Percentiles rank a stretch among this genome's conserved stretches.
phyloP scores from a whole-genome alignment of 2,329 filamentous ascomycete species.

The Colletotrichum scovillei region DNA sequence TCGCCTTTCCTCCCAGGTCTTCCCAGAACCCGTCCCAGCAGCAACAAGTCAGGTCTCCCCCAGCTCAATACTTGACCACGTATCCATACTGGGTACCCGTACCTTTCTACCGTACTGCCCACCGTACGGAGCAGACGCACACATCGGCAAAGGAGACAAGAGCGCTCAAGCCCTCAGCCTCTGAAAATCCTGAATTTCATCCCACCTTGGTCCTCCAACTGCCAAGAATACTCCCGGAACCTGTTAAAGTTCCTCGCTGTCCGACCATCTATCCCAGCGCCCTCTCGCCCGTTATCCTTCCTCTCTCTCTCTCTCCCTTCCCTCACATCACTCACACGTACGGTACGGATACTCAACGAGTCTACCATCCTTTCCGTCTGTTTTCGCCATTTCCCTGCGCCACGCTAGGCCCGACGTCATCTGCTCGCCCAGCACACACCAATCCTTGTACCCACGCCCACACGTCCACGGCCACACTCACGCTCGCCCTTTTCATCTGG shows the following conservation, averaged over 20 bases:
- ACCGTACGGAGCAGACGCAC: not conserved
- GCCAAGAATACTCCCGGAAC: conserved; percentile 34
- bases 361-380: not conserved
- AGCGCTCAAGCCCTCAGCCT: conserved; percentile 31
- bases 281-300: conserved; percentile 8
- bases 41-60: conserved; percentile 11
- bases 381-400: conserved; percentile 32
- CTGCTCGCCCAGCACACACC: conserved; percentile 23
- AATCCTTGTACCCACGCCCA: conserved; percentile 11
- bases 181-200: conserved; percentile 31
- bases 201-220: conserved; percentile 29
- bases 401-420: conserved; percentile 36
- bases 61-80: conserved; percentile 22
- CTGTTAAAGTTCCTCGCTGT: conserved; percentile 28
- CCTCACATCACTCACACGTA: not conserved
- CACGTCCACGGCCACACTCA: conserved; percentile 5
- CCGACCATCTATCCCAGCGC: conserved; percentile 27
- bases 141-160: conserved; percentile 15
- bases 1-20: conserved; percentile 25
- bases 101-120: too few relatives aligned
- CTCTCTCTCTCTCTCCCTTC: not conserved
- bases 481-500: conserved; percentile 18
- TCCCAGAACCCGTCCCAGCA: not conserved
- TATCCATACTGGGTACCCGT: conserved; percentile 7
- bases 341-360: not conserved